These are phyloP conservation scores for Bipolaris victoriae DNA, from an alignment of 2,329 filamentous ascomycete species.

Conservation along the genomic window DNA sequence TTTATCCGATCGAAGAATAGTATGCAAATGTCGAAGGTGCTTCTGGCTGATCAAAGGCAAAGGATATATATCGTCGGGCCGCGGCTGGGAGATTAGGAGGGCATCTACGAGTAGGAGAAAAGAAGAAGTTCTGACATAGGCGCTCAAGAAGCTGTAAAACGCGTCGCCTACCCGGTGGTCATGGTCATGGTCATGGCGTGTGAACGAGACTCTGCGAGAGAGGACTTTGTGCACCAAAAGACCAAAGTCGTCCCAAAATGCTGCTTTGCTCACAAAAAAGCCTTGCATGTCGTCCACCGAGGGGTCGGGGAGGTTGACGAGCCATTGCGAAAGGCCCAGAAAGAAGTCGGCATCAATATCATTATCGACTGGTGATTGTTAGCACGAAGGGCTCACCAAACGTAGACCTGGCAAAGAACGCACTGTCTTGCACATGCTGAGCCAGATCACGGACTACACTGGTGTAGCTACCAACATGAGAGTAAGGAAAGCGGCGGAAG, in stretches of 20 bases:
- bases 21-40: conserved; percentile 36
- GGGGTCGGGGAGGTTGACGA: conserved; percentile 35
- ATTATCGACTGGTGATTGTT: conserved; percentile 22
- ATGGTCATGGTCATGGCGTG: conserved; percentile 36
- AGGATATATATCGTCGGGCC: conserved; percentile 24
- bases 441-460: conserved; percentile 31
- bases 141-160: conserved; percentile 36
- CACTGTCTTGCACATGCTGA: conserved; percentile 36
- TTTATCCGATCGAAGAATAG: conserved; percentile 35
- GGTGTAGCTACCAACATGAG: conserved; percentile 23
- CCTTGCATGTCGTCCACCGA: conserved; percentile 23
- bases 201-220: conserved; percentile 37
- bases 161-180: conserved; percentile 32
- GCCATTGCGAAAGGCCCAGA: conserved; percentile 34
- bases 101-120: conserved; percentile 37
- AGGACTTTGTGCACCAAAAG: conserved; percentile 37
- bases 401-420: conserved; percentile 4
- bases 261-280: conserved; percentile 37
- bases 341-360: conserved; percentile 34
- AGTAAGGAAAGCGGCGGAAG: conserved; percentile 43
- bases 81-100: conserved; percentile 25
- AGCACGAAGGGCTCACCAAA: conserved; percentile 12
- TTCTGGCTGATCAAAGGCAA: conserved; percentile 34
- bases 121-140: conserved; percentile 38
- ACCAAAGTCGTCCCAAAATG: conserved; percentile 46